Base-by-base conservation (phyloP, 306 rosid genomes). In the Phaseolus lunatus region DNA sequence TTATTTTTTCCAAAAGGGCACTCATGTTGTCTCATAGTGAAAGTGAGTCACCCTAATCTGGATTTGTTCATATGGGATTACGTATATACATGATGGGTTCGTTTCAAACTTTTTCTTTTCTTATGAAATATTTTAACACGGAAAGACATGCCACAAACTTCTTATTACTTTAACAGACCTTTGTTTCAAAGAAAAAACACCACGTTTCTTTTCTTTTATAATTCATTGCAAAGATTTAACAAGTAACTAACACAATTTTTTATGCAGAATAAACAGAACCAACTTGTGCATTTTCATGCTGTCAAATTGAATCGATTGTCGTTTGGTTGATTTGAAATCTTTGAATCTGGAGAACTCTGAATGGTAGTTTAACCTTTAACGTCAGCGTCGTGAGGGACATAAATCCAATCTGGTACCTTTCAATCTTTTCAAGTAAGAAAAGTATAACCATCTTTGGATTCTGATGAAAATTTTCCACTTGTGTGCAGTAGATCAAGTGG, bases 41-140 rank as follows among this genome's bases (percentile, higher is more conserved):
- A 56, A 47, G 37, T 33, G 83, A 72, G 74, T 84, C 84, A 65
- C 64, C 77, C 85, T 49, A 69, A 79, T 84, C 76, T 47, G 47
- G 33, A 27, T 26, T 61, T 70, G 67, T 75, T 66, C 67, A 24
- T 41, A 31, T 39, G 48, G 69, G 72, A 80, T 72, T 56, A 57
- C 67, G 63, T 24, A 69, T 18, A 69, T 15, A 20, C 75, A 80
- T 67, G 78, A 58, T 23, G 24, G 43, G 81, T 66, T 61, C 78
- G 86, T 82, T 88, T 77, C 73, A 69, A 84, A 45, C 71, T 16
- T 74, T 33, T 31, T 49, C 44, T 12, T 67, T 44, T 57, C 43
- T 41, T 4, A 13, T 18, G 12, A 70, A 29, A 31, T 19, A 12
- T 50, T 48, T n/a, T 16, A 10, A 48, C 8, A n/a, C 8, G 15